These are phyloP conservation scores for Drechslerella stenobrocha DNA, from an alignment of 2,329 filamentous ascomycete species.

Conservation along the genomic window DNA sequence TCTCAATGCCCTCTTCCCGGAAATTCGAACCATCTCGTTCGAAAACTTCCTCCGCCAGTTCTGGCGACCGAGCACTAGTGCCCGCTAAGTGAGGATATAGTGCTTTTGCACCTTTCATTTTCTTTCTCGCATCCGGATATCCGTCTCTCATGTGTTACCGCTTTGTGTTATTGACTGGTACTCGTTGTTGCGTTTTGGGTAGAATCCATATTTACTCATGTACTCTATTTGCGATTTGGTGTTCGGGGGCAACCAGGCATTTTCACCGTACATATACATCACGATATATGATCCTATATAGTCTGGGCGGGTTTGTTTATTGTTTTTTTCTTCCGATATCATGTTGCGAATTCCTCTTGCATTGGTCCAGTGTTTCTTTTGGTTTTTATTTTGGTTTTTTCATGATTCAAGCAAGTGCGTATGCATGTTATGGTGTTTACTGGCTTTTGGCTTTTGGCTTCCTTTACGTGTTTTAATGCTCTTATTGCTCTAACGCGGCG, in stretches of 20 bases:
- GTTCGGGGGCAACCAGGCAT: constrained; percentile 39
- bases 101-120: background rate
- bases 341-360: constrained; percentile 19
- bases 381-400: constrained; percentile 17
- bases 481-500: too few relatives aligned
- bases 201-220: constrained; percentile 15
- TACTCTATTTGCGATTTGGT: constrained; percentile 32
- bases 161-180: background rate
- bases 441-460: constrained; percentile 4
- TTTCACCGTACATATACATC: constrained; percentile 46
- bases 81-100: background rate
- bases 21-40: constrained; percentile 20
- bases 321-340: constrained; percentile 23
- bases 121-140: constrained; percentile 6
- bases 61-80: constrained; percentile 19
- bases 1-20: constrained; percentile 37
- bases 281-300: constrained; percentile 41
- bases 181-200: constrained; percentile 21
- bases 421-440: constrained; percentile 26
- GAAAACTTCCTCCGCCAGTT: constrained; percentile 22
- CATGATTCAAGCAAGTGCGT: background rate
- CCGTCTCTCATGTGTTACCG: constrained; percentile 3
- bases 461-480: too few relatives aligned
- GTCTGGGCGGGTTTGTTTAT: constrained; percentile 32
- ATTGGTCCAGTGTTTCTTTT: too few relatives aligned